A percentile compares a stretch with the other conserved stretches of the same genome.
These are phyloP conservation scores for Tagetes patula DNA, from an alignment of 129 eudicot genomes.

Conservation along the genomic window DNA sequence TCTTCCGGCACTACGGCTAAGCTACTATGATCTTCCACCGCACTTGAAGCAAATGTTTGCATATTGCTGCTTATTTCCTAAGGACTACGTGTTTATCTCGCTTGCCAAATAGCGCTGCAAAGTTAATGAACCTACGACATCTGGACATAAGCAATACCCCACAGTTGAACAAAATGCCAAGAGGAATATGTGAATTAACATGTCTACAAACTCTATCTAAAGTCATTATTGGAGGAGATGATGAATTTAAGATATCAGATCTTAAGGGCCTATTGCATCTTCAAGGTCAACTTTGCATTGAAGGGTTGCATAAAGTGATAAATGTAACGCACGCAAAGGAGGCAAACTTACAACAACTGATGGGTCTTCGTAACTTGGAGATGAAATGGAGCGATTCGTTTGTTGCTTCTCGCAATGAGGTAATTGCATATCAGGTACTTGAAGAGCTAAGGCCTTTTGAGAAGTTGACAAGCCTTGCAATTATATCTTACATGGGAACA, in stretches of 20 bases:
- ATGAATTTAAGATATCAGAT: not conserved
- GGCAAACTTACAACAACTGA: conserved; percentile 31
- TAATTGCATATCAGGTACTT: not conserved
- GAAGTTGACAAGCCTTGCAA: not conserved
- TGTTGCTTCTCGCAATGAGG: conserved; percentile 9
- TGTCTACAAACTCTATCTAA: too few relatives aligned
- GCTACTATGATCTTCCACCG: conserved; percentile 41
- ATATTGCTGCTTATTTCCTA: conserved; percentile 40
- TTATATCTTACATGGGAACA: not conserved
- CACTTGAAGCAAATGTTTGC: conserved; percentile 39
- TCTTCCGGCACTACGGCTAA: conserved; percentile 37
- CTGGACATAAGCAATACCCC: too few relatives aligned
- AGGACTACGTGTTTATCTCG: conserved; percentile 26
- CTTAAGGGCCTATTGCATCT: conserved; percentile 31
- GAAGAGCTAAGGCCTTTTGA: conserved; percentile 1
- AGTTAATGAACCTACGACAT: too few relatives aligned
- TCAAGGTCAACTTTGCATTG: conserved; percentile 30
- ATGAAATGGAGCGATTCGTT: conserved; percentile 33
- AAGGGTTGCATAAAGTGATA: conserved; percentile 33
- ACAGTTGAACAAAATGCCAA: too few relatives aligned
- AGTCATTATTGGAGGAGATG: too few relatives aligned
- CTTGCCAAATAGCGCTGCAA: too few relatives aligned
- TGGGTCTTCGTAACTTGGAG: conserved; percentile 26
- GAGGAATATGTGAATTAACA: too few relatives aligned
- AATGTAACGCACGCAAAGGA: conserved; percentile 30